Base-by-base conservation (phyloP, 2,329 filamentous ascomycete species). In the Cryphonectria carpinicola region DNA sequence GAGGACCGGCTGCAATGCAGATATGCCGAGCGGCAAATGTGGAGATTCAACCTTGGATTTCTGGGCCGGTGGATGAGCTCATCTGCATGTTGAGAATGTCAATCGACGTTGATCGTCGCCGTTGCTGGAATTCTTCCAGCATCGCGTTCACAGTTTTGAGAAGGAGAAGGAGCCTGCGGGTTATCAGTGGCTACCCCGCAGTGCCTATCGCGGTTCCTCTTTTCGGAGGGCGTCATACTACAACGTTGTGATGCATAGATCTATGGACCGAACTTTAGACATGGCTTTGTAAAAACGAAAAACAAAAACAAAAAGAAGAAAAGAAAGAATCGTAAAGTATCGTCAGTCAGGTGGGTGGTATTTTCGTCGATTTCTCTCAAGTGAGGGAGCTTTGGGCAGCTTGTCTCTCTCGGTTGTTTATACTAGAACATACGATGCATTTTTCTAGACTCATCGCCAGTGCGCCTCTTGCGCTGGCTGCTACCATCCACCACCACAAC, bases 391-490 rank as follows among this genome's bases (percentile, higher is more conserved):
- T 58, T 58, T 7, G 35, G 28, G 35, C 43, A 39, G 22, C 17
- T 41, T 61, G 6, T 41, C 19, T 39, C 32, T 63, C 35, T n/a
- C 32, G 43, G 43, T 22, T 28, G 52, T 32, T 17, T 32, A 4
- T 56, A 14, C 17, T 56, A 56, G 6, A 28, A 4, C 19, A 22
- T 19, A 61, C 49, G n/a, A 71, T 72, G 71, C 69, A 58, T 35
- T 54, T 72, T 25, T 67, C 66, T 43, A 49, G 52, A 4, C 60
- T 72, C 25, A 52, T 66, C 28, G 17, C 65, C 22, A 37, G n/a
- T 32, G 49, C 63, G 58, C 69, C 66, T 43, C 66, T 72, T 14
- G 69, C 69, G 11, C 41, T 69, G 69, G 69, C 71, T n/a, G 62
- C 69, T 25, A 54, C 66, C 66, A 64, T 72, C 25, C 49, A 41